A percentile compares a stretch with the other conserved stretches of the same genome.
phyloP scores from a whole-genome alignment of 305 asterid genomes.

The Ajuga reptans region DNA sequence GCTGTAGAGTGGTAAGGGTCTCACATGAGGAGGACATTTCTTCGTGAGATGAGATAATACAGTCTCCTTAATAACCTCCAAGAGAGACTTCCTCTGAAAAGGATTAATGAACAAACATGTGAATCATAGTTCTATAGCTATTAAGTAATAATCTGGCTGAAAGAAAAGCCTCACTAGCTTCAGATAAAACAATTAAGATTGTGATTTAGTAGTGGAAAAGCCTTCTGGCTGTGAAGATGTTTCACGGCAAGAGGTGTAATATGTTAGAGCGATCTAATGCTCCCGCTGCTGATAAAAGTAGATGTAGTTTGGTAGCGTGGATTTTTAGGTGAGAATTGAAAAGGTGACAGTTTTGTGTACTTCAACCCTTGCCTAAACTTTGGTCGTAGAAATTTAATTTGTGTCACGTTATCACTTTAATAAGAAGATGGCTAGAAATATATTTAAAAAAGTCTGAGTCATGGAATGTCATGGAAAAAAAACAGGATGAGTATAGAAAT shows the following conservation, averaged over 20 bases:
- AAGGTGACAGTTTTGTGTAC: neutral
- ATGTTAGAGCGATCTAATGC: neutral
- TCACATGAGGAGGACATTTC: slow-evolving; percentile 90
- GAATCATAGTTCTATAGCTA: slow-evolving; percentile 19
- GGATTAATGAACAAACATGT: slow-evolving; percentile 15
- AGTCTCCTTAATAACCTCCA: slow-evolving; percentile 95
- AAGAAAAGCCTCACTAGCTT: neutral
- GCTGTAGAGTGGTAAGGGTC: slow-evolving; percentile 24
- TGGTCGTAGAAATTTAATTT: neutral
- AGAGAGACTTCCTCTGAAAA: slow-evolving; percentile 77
- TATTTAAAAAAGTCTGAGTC: neutral
- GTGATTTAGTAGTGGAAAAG: neutral
- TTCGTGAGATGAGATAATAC: slow-evolving; percentile 89
- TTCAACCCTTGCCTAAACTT: neutral
- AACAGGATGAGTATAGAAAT: neutral
- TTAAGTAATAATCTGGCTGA: slow-evolving; percentile 8
- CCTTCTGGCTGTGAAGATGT: neutral
- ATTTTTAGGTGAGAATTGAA: neutral
- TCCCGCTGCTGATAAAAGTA: neutral
- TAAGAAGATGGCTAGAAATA: neutral
- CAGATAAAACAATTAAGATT: neutral
- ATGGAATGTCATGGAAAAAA: neutral
- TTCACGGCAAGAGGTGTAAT: neutral
- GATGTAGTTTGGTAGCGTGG: neutral
- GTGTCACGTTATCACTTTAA: neutral